Evolutionary conservation across 2,329 filamentous ascomycete genomes (phyloP), one percentile per base, ranked within the genome.

Genomic region (Dothideomycetidae sp.): DNA sequence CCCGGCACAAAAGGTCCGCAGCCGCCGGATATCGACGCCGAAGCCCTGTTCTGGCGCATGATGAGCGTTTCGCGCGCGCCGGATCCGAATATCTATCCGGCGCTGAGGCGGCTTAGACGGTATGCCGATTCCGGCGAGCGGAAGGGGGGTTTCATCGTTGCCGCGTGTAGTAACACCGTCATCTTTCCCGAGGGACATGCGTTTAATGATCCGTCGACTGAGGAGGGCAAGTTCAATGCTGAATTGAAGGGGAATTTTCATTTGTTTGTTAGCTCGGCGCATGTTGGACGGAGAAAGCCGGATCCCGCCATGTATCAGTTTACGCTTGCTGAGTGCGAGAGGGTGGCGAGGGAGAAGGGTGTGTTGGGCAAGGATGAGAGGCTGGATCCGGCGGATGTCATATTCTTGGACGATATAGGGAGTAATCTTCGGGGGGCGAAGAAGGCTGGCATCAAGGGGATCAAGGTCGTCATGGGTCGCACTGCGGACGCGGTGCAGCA

Each of bases 381-480:
- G 0, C 63, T 92, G 5, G 56, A 61, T 39, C 61, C 78, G 0
- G 62, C 62, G 1, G 83, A 94, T 39, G 65, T 94, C 31, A 60
- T 93, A 3, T 98, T 98, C 54, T 60, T 94, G 34, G 90, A 94
- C 55, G 86, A 94, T 50, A 93, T 98, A 55, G 90, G 90, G 2
- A 77, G 86, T 58, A 98, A 98, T 55, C 58, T 96, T 41, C 90
- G 86, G 64, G 78, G 70, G 31, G 90, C 76, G 1, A 81, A 68
- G 58, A 68, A 68, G 33, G 63, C 75, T 14, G 88, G 88, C 0
- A 78, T 96, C 56, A 61, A 68, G 39, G 96, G 88, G 0, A 70
- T 96, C 46, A 93, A 88, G 59, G 90, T 96, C 1, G 64, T 71
- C 5, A 60, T 96, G 17, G 86, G 86, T 2, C 74, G 70, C 55